phyloP scores from a whole-genome alignment of 768 basidiomycete species.

The Nidula microcarpa region DNA sequence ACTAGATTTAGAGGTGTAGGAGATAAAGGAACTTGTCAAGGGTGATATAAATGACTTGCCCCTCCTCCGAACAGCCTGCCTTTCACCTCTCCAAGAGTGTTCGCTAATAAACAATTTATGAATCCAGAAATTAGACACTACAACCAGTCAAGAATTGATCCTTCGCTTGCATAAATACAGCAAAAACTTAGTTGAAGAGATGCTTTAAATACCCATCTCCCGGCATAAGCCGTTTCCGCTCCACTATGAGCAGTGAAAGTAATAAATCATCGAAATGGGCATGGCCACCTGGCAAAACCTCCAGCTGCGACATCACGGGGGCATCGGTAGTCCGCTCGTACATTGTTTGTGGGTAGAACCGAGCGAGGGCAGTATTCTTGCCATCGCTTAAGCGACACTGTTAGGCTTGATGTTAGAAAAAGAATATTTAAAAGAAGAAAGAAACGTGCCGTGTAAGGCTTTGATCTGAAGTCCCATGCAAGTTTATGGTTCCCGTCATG shows the following conservation, averaged over 20 bases:
- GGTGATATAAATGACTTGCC: no score
- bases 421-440: not conserved
- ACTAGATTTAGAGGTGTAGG: no score
- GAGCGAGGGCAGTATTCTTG: not conserved
- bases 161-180: not conserved
- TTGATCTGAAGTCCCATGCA: not conserved
- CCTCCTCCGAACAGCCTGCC: no score
- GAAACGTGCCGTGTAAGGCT: not conserved
- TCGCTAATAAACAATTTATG: no score
- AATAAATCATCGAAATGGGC: conserved; percentile 27
- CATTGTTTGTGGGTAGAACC: not conserved
- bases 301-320: conserved; percentile 9
- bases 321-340: not conserved
- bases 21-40: no score
- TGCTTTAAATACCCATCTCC: not conserved
- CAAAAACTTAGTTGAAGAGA: not conserved
- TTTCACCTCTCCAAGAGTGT: no score
- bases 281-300: conserved; percentile 20
- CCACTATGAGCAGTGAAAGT: conserved; percentile 25
- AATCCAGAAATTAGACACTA: no score
- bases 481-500: not conserved
- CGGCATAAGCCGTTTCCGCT: conserved; percentile 23
- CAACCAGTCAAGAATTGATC: no score
- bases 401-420: not conserved
- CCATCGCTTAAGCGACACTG: not conserved